Conservation (phyloP, 257 asterid species). For the Penstemon eatonii region DNA sequence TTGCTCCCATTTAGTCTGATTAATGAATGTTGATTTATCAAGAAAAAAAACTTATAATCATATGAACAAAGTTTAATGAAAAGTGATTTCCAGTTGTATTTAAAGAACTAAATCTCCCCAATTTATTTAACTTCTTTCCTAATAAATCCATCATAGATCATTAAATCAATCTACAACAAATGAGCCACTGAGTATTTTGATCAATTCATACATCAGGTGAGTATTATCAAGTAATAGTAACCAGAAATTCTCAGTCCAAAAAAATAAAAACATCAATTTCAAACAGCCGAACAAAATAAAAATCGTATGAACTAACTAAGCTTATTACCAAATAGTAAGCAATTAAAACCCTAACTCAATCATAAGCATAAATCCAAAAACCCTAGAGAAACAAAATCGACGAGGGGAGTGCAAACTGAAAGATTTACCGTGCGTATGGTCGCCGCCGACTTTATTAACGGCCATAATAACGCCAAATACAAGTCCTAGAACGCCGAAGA, state of each 20-base stretch:
- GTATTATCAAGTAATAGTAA: too few species aligned
- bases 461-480: conserved; percentile 80
- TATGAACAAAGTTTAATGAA: background rate
- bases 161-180: conserved; percentile 4
- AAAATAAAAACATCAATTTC: background rate
- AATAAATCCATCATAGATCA: conserved; percentile 1
- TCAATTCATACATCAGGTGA: too few species aligned
- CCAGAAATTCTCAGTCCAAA: too few species aligned
- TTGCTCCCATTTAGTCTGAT: too few species aligned
- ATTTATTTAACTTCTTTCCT: background rate
- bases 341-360: too few species aligned
- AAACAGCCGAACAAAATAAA: background rate
- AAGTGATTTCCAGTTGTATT: background rate
- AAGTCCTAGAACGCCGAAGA: conserved; percentile 78
- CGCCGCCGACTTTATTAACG: conserved; percentile 83
- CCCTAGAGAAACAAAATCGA: background rate
- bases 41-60: background rate
- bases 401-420: background rate
- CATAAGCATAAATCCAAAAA: background rate
- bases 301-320: background rate
- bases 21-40: too few species aligned
- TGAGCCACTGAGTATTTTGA: background rate
- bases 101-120: background rate
- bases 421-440: conserved; percentile 81
- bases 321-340: too few species aligned